Evolutionary conservation across 257 asterid species (phyloP), one percentile per base, ranked within the genome.

Genomic region (Pogostemon cablin): DNA sequence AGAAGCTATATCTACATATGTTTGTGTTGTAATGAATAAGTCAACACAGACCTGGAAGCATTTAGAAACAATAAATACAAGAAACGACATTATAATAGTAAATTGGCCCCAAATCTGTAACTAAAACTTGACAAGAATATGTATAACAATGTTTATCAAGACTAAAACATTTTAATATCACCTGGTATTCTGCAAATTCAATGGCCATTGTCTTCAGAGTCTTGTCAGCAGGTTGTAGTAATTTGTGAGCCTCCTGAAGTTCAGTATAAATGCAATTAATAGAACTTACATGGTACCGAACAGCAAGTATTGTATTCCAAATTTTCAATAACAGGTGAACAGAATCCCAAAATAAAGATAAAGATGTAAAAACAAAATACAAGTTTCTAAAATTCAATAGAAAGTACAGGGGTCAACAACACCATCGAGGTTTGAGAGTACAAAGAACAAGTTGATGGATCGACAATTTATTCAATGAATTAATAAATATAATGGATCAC

Each of bases 101-200:
- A 80, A 39, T 65, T 41, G 59, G 43, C 58, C 42, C 43, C 9
- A 12, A 37, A 17, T 56, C 40, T 15, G 15, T 42, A 75, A 50
- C 12, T 55, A 67, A 49, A 38, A 43, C 46, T 44, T 17, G 67
- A 42, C 11, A 64, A 56, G 43, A 62, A 57, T 49, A 52, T 15
- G 57, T 52, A 43, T 47, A 48, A 54, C 71, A 17, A 7, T 69
- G 65, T 41, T 72, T 75, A 34, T 32, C 63, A 6, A 47, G 68
- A 47, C 25, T 38, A 58, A 15, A 50, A n/a, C 17, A 55, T 76
- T 55, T 47, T 50, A 44, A 70, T 10, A 69, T 82, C 71, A 95
- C 99, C 92, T 95, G 99, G 84, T 89, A 88, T 80, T 95, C 99
- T 47, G 99, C 99, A 76, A 95, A 87, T 82, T 95, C 99, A 78